Conservation (phyloP, 352 stramenopile genomes). For the Globisporangium uncinulatum region DNA sequence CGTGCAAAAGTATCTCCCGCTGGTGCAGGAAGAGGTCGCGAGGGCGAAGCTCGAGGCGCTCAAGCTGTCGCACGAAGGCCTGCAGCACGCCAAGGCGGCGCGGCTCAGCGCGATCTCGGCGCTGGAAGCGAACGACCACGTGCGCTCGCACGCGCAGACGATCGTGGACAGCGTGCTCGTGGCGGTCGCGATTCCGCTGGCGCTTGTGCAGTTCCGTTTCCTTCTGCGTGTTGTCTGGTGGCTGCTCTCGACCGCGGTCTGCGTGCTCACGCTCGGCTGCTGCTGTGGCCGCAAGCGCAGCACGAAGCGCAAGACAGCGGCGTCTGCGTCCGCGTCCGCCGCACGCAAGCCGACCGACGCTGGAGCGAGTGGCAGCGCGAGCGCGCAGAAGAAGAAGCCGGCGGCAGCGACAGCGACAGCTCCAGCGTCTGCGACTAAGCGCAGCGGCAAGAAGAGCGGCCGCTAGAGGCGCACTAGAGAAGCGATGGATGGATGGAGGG, state of each 20-base stretch:
- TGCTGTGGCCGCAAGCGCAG: constrained; percentile 49
- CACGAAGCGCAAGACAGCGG: constrained; percentile 30
- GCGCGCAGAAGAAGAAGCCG: constrained; percentile 8
- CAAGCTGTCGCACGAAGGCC: constrained; percentile 34
- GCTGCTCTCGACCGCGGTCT: constrained; percentile 44
- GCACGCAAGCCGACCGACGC: constrained; percentile 12
- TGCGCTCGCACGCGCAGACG: constrained; percentile 54
- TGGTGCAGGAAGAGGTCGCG: constrained; percentile 38
- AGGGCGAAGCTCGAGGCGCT: constrained; percentile 32
- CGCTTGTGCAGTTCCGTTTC: constrained; percentile 42
- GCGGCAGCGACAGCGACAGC: neutral
- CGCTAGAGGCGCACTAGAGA: neutral
- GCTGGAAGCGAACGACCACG: constrained; percentile 53
- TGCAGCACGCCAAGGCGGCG: constrained; percentile 36
- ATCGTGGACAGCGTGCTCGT: constrained; percentile 59
- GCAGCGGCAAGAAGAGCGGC: constrained; percentile 10
- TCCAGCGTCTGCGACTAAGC: constrained; percentile 6
- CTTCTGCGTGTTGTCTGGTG: constrained; percentile 50
- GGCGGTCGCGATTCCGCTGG: constrained; percentile 39
- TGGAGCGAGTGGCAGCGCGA: constrained; percentile 5
- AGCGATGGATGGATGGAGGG: too few relatives aligned
- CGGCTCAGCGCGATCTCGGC: constrained; percentile 45
- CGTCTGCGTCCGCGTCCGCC: constrained; percentile 1
- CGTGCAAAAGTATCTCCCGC: constrained; percentile 43
- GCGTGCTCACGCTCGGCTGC: constrained; percentile 43